These are phyloP conservation scores for Fistulifera solaris DNA, from an alignment of 108 stramenopile species.

Conservation along the genomic window DNA sequence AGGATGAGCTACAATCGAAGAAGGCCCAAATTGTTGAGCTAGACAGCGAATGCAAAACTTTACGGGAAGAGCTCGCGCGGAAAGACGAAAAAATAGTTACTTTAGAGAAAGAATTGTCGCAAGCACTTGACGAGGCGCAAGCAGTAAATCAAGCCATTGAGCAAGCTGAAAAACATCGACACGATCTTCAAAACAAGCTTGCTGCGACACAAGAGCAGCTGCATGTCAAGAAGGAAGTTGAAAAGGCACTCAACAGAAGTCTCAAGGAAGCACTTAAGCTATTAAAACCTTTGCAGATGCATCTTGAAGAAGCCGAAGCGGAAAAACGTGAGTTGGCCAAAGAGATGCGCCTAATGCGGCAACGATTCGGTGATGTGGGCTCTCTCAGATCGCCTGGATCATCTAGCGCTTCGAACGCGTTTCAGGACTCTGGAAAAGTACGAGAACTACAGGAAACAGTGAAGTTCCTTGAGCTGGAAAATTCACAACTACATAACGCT, in stretches of 20 bases:
- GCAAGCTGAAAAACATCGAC: slow-evolving; percentile 6
- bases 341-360: slow-evolving; percentile 23
- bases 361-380: slow-evolving; percentile 4
- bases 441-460: slow-evolving; percentile 27
- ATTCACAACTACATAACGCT: slow-evolving; percentile 40
- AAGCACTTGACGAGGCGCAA: not conserved
- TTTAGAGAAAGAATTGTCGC: not conserved
- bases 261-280: slow-evolving; percentile 45
- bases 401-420: slow-evolving; percentile 7
- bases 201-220: slow-evolving; percentile 16
- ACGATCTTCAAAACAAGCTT: slow-evolving; percentile 17
- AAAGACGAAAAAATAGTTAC: slow-evolving; percentile 13
- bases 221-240: slow-evolving; percentile 18
- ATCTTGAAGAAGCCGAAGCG: slow-evolving; percentile 40
- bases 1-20: not conserved
- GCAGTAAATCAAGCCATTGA: slow-evolving; percentile 2
- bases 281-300: slow-evolving; percentile 37
- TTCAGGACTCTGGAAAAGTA: slow-evolving; percentile 18
- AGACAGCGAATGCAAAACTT: slow-evolving; percentile 1
- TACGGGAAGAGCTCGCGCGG: slow-evolving; percentile 11
- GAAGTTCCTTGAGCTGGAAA: slow-evolving; percentile 33
- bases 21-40: not conserved
- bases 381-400: not conserved
- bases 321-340: slow-evolving; percentile 36
- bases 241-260: slow-evolving; percentile 32